phyloP scores from a whole-genome alignment of 2,329 filamentous ascomycete genomes.

The Samsoniella hepiali region DNA sequence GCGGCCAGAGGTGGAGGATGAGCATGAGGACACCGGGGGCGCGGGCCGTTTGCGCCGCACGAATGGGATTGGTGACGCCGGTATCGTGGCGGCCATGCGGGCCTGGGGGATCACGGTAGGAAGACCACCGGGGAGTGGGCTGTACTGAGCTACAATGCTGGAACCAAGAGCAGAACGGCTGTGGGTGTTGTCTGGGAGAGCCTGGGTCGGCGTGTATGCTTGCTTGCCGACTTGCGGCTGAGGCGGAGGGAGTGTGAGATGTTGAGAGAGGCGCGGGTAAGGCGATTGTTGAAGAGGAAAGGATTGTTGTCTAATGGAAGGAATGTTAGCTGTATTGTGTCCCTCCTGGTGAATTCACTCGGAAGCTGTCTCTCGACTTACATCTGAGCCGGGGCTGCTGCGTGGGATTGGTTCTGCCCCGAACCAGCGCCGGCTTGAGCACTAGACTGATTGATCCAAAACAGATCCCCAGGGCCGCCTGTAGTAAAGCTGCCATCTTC shows the following conservation, averaged over 20 bases:
- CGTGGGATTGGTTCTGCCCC: no score
- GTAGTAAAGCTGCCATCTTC: no score
- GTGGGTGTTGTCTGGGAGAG: no score
- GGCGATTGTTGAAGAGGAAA: neutral
- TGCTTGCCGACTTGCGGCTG: neutral
- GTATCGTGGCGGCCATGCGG: neutral
- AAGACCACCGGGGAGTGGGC: neutral
- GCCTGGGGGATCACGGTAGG: neutral
- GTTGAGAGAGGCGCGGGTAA: neutral
- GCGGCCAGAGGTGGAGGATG: neutral
- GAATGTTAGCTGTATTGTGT: neutral
- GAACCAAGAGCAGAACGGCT: neutral
- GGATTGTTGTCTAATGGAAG: neutral
- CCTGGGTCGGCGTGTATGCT: neutral
- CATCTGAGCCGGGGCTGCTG: neutral
- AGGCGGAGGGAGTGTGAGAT: neutral
- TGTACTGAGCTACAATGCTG: neutral
- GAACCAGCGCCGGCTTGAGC: neutral
- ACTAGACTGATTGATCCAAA: neutral
- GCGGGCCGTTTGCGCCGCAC: neutral
- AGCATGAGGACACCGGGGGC: neutral
- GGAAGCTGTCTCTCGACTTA: neutral
- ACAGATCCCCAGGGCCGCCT: neutral
- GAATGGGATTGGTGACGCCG: neutral
- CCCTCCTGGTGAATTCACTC: neutral